Evolutionary conservation across 1,139 yeast genomes (phyloP), one percentile per base, ranked within the genome.

Genomic region (Meyerozyma guilliermondii): DNA sequence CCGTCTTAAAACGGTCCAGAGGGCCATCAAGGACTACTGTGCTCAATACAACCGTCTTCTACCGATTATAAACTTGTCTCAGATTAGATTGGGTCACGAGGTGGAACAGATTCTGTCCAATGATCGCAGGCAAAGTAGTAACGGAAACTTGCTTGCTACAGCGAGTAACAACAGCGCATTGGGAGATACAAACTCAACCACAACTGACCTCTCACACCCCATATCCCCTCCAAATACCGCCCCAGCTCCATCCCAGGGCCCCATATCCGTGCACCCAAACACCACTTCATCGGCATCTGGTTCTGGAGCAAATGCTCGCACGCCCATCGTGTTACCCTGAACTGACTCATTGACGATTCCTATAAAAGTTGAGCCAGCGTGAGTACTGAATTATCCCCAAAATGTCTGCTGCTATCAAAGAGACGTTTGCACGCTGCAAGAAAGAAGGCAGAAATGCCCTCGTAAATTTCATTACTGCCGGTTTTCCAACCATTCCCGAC

Each of bases 381-480:
- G 7, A 40, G 20, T 24, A 26, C 13, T 11, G 13, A 26, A 26
- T 10, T 29, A 14, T 13, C 29, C 34, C 17, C 18, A 27, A 24
- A 35, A 86, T 86, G 95, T 76, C 94, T 41, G 71, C 78, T 42
- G 76, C 75, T 51, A 62, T 86, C 43, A 83, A 80, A 71, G 79
- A 81, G 56, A 83, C 92, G 1, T 86, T 86, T 62, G 78, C 76
- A 26, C 76, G 76, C 58, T 87, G 92, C 56, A 81, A 82, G 56
- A 65, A 71, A 39, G 91, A 85, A 59, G 76, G 83, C 52, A 86
- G 98, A 55, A 82, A 84, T 59, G 98, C 97, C 41, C 74, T 92
- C 55, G 84, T 94, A 41, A 87, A 96, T 39, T 92, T 92, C 60
- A 76, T 91, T 59, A 92, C 99, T 26, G 98, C 96, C 4, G 98